These are phyloP conservation scores for Lithospermum erythrorhizon DNA, from an alignment of 257 asterid species.

Conservation along the genomic window DNA sequence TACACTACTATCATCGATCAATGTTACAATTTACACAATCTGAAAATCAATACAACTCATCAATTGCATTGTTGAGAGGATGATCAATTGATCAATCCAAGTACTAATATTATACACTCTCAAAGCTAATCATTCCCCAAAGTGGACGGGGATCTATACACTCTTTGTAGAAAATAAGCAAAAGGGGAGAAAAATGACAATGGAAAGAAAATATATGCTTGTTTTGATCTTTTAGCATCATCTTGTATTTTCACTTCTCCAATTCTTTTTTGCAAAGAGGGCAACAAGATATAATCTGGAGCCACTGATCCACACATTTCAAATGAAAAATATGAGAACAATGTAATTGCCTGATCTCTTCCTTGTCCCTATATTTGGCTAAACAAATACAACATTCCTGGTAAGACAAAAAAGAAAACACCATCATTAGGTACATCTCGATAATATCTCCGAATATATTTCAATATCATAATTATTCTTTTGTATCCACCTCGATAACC, in stretches of 20 bases:
- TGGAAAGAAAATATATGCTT: too few species aligned
- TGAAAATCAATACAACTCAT: neutral
- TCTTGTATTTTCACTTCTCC: conserved; percentile 5
- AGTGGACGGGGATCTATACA: neutral
- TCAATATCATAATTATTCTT: too few species aligned
- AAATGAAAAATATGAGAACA: conserved; percentile 61
- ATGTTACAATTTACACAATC: too few species aligned
- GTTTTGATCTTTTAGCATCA: neutral
- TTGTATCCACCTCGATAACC: too few species aligned
- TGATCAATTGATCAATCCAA: too few species aligned
- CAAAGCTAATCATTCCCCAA: neutral
- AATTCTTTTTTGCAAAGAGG: conserved; percentile 27
- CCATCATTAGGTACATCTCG: neutral
- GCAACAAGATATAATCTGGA: conserved; percentile 56
- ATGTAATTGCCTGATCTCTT: conserved; percentile 59
- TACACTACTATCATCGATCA: too few species aligned
- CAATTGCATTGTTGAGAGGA: too few species aligned
- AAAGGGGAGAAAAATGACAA: too few species aligned
- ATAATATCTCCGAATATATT: too few species aligned
- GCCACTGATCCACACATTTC: conserved; percentile 80
- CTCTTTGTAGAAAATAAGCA: neutral
- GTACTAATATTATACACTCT: neutral
- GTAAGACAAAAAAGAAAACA: neutral
- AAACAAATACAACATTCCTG: conserved; percentile 78
- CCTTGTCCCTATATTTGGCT: conserved; percentile 58